Percentiles rank a stretch among this genome's conserved stretches.
Conservation (phyloP, 345 rosid genomes). For the Eucalyptus curtisii region DNA sequence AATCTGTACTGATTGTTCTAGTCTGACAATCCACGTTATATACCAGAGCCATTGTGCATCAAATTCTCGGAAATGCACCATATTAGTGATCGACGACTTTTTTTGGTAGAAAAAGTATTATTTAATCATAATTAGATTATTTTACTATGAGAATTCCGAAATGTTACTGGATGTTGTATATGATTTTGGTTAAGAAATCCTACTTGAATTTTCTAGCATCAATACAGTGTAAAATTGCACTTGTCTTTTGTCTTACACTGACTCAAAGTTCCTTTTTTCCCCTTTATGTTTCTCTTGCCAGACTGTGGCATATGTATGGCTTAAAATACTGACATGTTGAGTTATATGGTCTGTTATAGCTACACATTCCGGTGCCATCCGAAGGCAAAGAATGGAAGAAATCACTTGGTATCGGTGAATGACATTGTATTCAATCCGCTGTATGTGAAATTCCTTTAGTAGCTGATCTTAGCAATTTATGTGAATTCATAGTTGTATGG, state of each 20-base stretch:
- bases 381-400: constrained; percentile 46
- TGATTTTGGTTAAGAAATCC: neutral
- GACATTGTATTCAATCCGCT: constrained; percentile 52
- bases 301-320: neutral
- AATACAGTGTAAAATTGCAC: neutral
- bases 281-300: neutral
- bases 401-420: constrained; percentile 48
- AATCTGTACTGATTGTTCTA: neutral
- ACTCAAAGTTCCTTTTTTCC: neutral
- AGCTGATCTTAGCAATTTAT: neutral
- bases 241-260: neutral
- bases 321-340: neutral
- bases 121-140: neutral
- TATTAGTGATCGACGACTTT: neutral
- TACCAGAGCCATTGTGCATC: neutral
- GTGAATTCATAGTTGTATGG: neutral
- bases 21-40: neutral
- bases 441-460: constrained; percentile 22
- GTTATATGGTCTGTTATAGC: constrained; percentile 15
- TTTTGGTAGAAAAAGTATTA: neutral
- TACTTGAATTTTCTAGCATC: neutral
- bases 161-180: neutral
- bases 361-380: constrained; percentile 76
- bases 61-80: neutral
- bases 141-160: neutral